These are phyloP conservation scores for Chlamydomonas reinhardtii DNA, from an alignment of 163 green algal species.

Conservation along the genomic window DNA sequence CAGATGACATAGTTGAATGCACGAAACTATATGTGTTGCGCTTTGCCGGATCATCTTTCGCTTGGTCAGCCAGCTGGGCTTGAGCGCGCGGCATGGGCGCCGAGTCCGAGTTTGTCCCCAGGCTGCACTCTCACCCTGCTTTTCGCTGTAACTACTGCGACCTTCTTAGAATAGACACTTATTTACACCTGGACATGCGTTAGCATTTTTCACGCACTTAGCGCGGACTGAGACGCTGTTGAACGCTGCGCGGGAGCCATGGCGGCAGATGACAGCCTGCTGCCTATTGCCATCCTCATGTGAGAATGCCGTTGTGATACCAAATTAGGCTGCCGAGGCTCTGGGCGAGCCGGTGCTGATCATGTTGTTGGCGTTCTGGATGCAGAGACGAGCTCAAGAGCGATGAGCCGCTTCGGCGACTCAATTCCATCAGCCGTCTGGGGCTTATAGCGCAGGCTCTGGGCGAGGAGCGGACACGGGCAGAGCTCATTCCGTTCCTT, in stretches of 20 bases:
- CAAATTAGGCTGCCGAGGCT: not conserved
- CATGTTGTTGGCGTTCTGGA: not conserved
- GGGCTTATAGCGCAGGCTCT: slow-evolving; percentile 95
- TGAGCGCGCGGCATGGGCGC: no score
- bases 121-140: no score
- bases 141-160: no score
- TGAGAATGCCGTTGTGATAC: slow-evolving; percentile 43
- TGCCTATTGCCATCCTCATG: slow-evolving; percentile 95
- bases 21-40: no score
- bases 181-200: slow-evolving; percentile 20
- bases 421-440: slow-evolving; percentile 95
- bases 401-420: slow-evolving; percentile 92
- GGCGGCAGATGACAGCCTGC: slow-evolving; percentile 78
- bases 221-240: not conserved
- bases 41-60: no score
- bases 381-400: slow-evolving; percentile 96
- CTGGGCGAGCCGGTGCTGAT: not conserved
- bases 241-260: slow-evolving; percentile 12
- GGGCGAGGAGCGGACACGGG: slow-evolving; percentile 95
- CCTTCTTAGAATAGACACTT: no score
- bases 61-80: no score
- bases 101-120: no score
- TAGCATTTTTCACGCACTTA: not conserved
- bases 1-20: no score
- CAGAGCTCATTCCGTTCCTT: slow-evolving; percentile 98